phyloP scores from a whole-genome alignment of 768 basidiomycete species.

The Trametes cinnabarina region DNA sequence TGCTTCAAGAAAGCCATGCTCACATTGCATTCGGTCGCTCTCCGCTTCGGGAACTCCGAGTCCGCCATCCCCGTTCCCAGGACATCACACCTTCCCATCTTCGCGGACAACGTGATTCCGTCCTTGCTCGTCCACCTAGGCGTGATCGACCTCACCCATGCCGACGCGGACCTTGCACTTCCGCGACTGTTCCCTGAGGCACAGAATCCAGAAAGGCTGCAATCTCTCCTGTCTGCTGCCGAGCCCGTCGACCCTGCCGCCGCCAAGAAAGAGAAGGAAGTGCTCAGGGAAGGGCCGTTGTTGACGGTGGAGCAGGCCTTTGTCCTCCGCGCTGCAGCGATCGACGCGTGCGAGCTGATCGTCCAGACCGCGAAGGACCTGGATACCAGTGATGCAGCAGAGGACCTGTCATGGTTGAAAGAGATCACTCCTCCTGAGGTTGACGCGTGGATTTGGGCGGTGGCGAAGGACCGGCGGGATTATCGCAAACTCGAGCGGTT shows the following conservation, averaged over 20 bases:
- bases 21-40: slow-evolving; percentile 64
- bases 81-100: slow-evolving; percentile 59
- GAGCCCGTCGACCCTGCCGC: slow-evolving; percentile 5
- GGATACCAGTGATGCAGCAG: slow-evolving; percentile 24
- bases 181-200: slow-evolving; percentile 49
- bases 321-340: slow-evolving; percentile 72
- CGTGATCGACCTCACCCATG: slow-evolving; percentile 62
- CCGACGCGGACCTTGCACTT: slow-evolving; percentile 39
- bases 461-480: slow-evolving; percentile 75
- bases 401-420: slow-evolving; percentile 48
- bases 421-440: slow-evolving; percentile 57
- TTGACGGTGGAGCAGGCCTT: slow-evolving; percentile 64
- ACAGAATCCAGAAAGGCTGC: slow-evolving; percentile 37
- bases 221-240: slow-evolving; percentile 39
- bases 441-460: slow-evolving; percentile 81
- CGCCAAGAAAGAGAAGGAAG: slow-evolving; percentile 19
- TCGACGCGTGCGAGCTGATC: slow-evolving; percentile 76
- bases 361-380: slow-evolving; percentile 49
- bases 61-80: slow-evolving; percentile 51
- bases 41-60: slow-evolving; percentile 60
- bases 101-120: slow-evolving; percentile 80
- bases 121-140: slow-evolving; percentile 79
- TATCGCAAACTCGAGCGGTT: slow-evolving; percentile 68
- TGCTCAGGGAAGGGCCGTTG: slow-evolving; percentile 48
- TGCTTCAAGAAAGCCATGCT: slow-evolving; percentile 90